Base-by-base conservation (phyloP, 2,329 filamentous ascomycete species). In the Pseudogymnoascus sp. region DNA sequence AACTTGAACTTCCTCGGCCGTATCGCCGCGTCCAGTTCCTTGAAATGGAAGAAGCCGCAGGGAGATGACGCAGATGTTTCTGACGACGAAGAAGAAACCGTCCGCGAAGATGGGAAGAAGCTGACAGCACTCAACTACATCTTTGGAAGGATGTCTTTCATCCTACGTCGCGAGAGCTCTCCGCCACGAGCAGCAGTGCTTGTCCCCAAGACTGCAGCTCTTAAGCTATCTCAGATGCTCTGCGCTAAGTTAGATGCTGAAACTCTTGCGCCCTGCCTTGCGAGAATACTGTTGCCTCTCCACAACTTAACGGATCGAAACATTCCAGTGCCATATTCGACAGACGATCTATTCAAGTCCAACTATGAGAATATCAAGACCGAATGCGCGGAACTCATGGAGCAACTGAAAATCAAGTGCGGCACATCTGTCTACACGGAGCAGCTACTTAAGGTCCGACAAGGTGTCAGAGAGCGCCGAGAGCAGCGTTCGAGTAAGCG, bases 301-400 rank as follows among this genome's bases (percentile, higher is more conserved):
- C 88, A 93, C 72, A 90, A 95, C 72, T 79, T 99, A 38, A 96
- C 92, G 0, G 92, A 97, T 73, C 82, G 88, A 1, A 84, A 84
- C 1, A 91, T 93, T 60, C 84, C 88, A 0, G 77, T 83, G 13
- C 90, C 91, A 0, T 87, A 86, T 67, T 89, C 88, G 23, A 83
- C 83, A 5, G 89, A 93, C 69, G 84, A 88, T 63, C 73, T 78
- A 0, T 93, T 93, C 79, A 85, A 83, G 68, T 79, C 82, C 5
- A 83, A 81, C 19, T 88, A 93, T 74, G 88, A 91, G 67, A 80
- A 80, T 0, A 79, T 99, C 35, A 86, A 88, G 68, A 81, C 84
- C 42, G 87, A 88, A 64, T 88, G 90, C 4, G 84, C 88, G 67
- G 89, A 93, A 69, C 80, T 93, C 10, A 87, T 97, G 79, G 89